Evolutionary conservation across 306 rosid genomes (phyloP).

Genomic region (Lathyrus tuberosus): DNA sequence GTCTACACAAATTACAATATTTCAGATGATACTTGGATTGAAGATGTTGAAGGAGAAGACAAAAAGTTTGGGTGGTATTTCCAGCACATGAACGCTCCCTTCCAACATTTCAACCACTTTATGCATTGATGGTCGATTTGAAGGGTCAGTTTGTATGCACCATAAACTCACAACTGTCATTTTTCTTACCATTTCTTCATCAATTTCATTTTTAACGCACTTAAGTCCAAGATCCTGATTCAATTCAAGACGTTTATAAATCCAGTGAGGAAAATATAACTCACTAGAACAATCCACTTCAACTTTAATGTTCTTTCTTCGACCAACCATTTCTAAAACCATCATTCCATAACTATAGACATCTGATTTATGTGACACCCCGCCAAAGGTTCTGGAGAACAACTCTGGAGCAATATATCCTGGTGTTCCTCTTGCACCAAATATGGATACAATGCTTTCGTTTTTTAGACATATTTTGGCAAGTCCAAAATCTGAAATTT

Average conservation of each 20-base stretch:
- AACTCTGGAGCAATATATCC: slow-evolving; percentile 38
- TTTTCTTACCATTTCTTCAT: slow-evolving; percentile 36
- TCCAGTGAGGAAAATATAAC: slow-evolving; percentile 50
- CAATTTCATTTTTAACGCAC: slow-evolving; percentile 27
- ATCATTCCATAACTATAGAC: slow-evolving; percentile 53
- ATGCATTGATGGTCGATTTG: slow-evolving; percentile 37
- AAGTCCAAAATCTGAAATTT: slow-evolving; percentile 54
- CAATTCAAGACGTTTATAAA: slow-evolving; percentile 38
- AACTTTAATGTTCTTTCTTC: slow-evolving; percentile 25
- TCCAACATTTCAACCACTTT: slow-evolving; percentile 47
- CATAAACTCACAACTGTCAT: slow-evolving; percentile 46
- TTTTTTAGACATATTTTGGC: slow-evolving; percentile 42
- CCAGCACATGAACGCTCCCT: slow-evolving; percentile 28
- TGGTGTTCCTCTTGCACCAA: slow-evolving; percentile 37
- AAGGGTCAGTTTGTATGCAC: slow-evolving; percentile 44
- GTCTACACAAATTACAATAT: neutral
- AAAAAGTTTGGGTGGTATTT: slow-evolving; percentile 34
- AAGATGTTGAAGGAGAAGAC: slow-evolving; percentile 32
- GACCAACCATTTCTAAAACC: slow-evolving; percentile 45
- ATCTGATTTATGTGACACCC: slow-evolving; percentile 47
- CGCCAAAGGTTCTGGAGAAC: slow-evolving; percentile 42
- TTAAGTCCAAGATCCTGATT: slow-evolving; percentile 34
- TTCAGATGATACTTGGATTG: neutral
- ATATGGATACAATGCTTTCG: slow-evolving; percentile 41
- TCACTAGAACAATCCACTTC: slow-evolving; percentile 36